These are phyloP conservation scores for Ilex asprella DNA, from an alignment of 257 asterid genomes.

Conservation along the genomic window DNA sequence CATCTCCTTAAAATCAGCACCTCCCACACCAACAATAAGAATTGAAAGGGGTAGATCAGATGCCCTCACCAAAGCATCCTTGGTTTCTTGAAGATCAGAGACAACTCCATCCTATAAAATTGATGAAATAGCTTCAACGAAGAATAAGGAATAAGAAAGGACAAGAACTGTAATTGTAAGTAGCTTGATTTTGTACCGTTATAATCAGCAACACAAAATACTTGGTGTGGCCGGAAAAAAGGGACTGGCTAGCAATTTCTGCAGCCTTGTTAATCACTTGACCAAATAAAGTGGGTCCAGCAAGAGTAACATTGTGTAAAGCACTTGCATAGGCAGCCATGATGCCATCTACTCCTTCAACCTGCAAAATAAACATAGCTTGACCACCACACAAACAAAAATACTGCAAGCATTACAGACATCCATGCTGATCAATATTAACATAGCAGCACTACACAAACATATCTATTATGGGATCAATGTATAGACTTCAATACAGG, in stretches of 20 bases:
- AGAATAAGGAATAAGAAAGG: neutral
- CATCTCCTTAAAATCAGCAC: constrained; percentile 65
- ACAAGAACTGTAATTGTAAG: neutral
- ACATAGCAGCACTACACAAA: too few species aligned
- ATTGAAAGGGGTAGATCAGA: constrained; percentile 77
- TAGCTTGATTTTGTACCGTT: constrained; percentile 35
- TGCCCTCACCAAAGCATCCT: constrained; percentile 56
- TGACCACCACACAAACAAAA: neutral
- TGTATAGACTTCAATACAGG: too few species aligned
- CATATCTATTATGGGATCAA: too few species aligned
- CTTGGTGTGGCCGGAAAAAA: constrained; percentile 42
- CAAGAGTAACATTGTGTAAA: constrained; percentile 45
- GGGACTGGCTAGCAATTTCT: constrained; percentile 54
- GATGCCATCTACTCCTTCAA: constrained; percentile 70
- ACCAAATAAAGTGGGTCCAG: constrained; percentile 81
- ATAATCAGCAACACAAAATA: constrained; percentile 62
- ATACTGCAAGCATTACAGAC: neutral
- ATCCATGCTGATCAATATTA: too few species aligned
- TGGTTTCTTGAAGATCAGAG: constrained; percentile 61
- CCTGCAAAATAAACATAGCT: constrained; percentile 25
- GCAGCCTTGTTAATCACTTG: constrained; percentile 71
- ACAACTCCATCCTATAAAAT: constrained; percentile 62
- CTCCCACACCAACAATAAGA: constrained; percentile 79
- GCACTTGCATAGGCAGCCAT: constrained; percentile 72
- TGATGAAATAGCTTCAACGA: neutral